phyloP scores from a whole-genome alignment of 352 stramenopile species.

The Phytophthora melonis region DNA sequence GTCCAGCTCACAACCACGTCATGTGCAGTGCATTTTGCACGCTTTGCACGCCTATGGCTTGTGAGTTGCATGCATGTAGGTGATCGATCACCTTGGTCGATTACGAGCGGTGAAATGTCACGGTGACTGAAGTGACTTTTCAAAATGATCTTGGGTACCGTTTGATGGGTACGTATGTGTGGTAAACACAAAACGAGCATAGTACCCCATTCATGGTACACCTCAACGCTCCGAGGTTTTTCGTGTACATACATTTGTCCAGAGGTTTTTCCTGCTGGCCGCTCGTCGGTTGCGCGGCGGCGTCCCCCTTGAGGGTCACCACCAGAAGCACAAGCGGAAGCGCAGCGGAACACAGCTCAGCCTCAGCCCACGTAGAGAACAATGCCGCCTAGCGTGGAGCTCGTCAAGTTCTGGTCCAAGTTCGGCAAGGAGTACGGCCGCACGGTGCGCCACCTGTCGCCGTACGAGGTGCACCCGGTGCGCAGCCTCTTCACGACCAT shows the following conservation, averaged over 20 bases:
- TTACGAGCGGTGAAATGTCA: not conserved
- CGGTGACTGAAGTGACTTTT: not conserved
- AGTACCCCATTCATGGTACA: not conserved
- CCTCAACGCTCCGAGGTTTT: slow-evolving; percentile 23
- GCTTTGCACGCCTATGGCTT: too few relatives aligned
- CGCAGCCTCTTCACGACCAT: slow-evolving; percentile 76
- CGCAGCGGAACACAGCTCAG: slow-evolving; percentile 28
- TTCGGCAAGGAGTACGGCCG: slow-evolving; percentile 67
- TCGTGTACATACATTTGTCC: slow-evolving; percentile 11
- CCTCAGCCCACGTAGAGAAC: slow-evolving; percentile 20
- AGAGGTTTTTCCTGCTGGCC: slow-evolving; percentile 50
- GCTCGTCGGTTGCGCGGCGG: slow-evolving; percentile 24
- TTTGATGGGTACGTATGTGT: not conserved
- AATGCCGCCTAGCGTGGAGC: slow-evolving; percentile 57
- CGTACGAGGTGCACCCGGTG: slow-evolving; percentile 73
- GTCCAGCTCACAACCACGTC: slow-evolving; percentile 1
- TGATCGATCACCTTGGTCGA: too few relatives aligned
- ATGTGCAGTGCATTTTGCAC: slow-evolving; percentile 1
- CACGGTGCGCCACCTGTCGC: slow-evolving; percentile 75
- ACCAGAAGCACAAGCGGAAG: slow-evolving; percentile 41
- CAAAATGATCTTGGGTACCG: not conserved
- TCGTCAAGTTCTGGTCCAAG: slow-evolving; percentile 84
- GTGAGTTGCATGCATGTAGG: too few relatives aligned
- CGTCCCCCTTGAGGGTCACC: slow-evolving; percentile 12
- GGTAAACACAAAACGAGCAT: too few relatives aligned